Evolutionary conservation across 2,329 filamentous ascomycete species (phyloP), one percentile per base, ranked within the genome.

Genomic region (Fusarium cyanostomum): DNA sequence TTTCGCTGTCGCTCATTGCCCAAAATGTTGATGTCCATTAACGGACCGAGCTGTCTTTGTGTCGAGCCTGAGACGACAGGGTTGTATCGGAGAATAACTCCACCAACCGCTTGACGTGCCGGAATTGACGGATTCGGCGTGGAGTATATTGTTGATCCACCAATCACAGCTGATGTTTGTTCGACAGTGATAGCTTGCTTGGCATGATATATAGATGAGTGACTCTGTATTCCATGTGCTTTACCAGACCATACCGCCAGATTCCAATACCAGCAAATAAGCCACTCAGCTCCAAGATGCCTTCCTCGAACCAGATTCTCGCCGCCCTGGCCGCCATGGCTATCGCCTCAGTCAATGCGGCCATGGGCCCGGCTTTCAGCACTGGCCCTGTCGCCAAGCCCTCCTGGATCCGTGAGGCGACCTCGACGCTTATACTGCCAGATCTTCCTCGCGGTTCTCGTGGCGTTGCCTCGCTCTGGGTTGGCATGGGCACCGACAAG

Each of bases 401-500:
- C 66, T 75, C 77, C 1, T 82, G 74, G 67, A 82, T 82, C 64
- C 73, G 76, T 24, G 77, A 80, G 57, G 72, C 80, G 4, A 78
- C 73, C 13, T 77, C 80, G 2, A 82, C 79, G 7, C 72, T 82
- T 13, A 67, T 79, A 13, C 72, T 81, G 5, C 80, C 80, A 5
- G 67, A 74, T 0, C 63, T 68, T 1, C 79, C 80, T 2, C 75
- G 68, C 30, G 73, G 74, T 31, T 74, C 72, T 34, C 70, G 69
- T 6, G 77, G 78, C 27, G 73, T 75, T 51, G 63, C 76, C 16
- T 79, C 78, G 6, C 72, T 82, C 15, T 82, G 80, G 81, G 77
- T 81, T 13, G 80, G 81, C 11, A 81, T 82, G 79, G 80, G 79
- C 5, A 82, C 79, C 5, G 78, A 76, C 5, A 75, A 76, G n/a